A percentile compares a stretch with the other conserved stretches of the same genome.
Evolutionary conservation across 2,329 filamentous ascomycete species (phyloP).

Genomic region (Neofusicoccum ribis): DNA sequence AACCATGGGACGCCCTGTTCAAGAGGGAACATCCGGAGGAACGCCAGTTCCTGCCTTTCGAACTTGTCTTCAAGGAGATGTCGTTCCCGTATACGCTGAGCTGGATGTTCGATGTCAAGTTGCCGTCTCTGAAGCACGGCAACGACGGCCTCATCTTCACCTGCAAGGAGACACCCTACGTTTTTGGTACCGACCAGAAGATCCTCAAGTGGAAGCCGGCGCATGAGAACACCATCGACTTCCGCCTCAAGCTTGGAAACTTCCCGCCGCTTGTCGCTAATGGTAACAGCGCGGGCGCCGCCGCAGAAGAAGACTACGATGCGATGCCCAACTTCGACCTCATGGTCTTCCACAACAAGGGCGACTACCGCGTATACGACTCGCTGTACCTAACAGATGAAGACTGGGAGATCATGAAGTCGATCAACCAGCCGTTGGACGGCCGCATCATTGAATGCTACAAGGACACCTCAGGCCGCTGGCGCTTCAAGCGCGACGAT

Average conservation of each 20-base stretch:
- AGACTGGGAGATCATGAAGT: conserved; percentile 85
- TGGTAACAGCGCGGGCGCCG: conserved; percentile 50
- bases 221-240: conserved; percentile 93
- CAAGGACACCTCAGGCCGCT: conserved; percentile 71
- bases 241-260: conserved; percentile 69
- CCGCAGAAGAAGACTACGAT: conserved; percentile 76
- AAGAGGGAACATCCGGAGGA: conserved; percentile 63
- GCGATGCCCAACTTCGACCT: conserved; percentile 73
- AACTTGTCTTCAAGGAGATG: conserved; percentile 84
- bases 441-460: conserved; percentile 89
- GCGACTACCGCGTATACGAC: conserved; percentile 54
- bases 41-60: conserved; percentile 70
- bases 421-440: conserved; percentile 71
- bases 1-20: conserved; percentile 66
- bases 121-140: conserved; percentile 82
- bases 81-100: conserved; percentile 80
- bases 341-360: conserved; percentile 66
- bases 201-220: conserved; percentile 99
- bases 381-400: conserved; percentile 50
- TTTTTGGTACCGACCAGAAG: conserved; percentile 84
- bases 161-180: conserved; percentile 84
- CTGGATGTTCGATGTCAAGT: conserved; percentile 78
- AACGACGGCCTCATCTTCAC: conserved; percentile 98
- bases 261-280: conserved; percentile 74
- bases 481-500: conserved; percentile 66